These are phyloP conservation scores for Nicotiana knightiana DNA, from an alignment of 257 asterid genomes.

Conservation along the genomic window DNA sequence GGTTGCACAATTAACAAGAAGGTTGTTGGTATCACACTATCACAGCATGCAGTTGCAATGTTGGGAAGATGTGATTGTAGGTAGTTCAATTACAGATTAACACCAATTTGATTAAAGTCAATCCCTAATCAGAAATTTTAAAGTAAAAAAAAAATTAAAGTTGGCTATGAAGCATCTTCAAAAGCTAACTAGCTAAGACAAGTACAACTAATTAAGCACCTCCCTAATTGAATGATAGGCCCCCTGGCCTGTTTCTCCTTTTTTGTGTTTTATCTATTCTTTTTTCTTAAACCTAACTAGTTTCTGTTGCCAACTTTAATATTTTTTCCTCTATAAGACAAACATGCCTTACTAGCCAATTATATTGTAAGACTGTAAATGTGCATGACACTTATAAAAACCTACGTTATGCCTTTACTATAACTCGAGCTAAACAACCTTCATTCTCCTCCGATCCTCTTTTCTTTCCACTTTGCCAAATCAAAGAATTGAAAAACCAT, in stretches of 20 bases:
- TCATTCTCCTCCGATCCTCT: background rate
- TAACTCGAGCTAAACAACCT: conserved; percentile 14
- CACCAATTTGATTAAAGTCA: background rate
- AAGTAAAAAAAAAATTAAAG: background rate
- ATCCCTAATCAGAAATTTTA: background rate
- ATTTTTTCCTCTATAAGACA: background rate
- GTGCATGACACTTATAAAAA: background rate
- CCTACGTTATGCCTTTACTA: conserved; percentile 15
- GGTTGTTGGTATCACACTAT: background rate
- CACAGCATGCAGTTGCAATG: background rate
- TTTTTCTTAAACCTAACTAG: background rate
- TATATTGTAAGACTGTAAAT: background rate
- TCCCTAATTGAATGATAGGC: background rate
- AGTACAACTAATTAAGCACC: background rate
- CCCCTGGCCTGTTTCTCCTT: background rate
- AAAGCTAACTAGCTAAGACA: background rate
- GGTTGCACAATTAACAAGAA: background rate
- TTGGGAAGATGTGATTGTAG: background rate
- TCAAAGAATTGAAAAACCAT: conserved; percentile 13
- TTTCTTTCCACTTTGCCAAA: background rate
- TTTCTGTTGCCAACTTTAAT: background rate
- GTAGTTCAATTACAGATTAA: background rate
- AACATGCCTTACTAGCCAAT: background rate
- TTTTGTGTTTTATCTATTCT: background rate
- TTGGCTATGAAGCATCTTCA: background rate